Conservation (phyloP, 2,329 filamentous ascomycete genomes). For the Emmonsia crescens region DNA sequence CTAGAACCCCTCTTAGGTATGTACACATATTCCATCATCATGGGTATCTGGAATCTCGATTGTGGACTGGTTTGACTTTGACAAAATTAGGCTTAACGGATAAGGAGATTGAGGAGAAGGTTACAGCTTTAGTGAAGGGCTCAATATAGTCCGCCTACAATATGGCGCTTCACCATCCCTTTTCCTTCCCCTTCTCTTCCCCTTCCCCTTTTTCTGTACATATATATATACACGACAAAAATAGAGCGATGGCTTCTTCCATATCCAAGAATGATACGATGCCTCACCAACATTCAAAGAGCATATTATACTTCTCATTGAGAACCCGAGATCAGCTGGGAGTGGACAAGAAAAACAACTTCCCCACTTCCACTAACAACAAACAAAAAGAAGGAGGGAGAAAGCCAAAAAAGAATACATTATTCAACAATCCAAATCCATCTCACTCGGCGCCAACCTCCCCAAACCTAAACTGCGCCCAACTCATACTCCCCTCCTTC, state of each 20-base stretch:
- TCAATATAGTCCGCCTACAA: constrained; percentile 9
- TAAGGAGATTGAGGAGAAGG: constrained; percentile 58
- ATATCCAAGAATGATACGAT: constrained; percentile 8
- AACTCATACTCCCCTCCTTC: constrained; percentile 42
- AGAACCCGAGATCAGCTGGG: neutral
- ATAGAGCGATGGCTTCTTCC: constrained; percentile 9
- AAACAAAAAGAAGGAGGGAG: neutral
- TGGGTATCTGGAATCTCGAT: constrained; percentile 1
- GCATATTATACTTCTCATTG: neutral
- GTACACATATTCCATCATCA: constrained; percentile 10
- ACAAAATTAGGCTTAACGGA: constrained; percentile 49
- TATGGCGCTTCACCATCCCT: neutral
- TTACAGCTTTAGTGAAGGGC: constrained; percentile 52
- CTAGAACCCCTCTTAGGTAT: constrained; percentile 51
- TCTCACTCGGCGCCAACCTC: constrained; percentile 18
- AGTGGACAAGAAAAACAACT: neutral
- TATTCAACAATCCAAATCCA: neutral
- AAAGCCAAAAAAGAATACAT: neutral
- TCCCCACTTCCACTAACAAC: neutral
- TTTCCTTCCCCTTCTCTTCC: constrained; percentile 18
- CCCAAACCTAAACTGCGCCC: constrained; percentile 46
- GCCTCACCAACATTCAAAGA: neutral
- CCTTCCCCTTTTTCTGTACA: constrained; percentile 24
- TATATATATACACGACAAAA: constrained; percentile 30
- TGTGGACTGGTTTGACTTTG: constrained; percentile 9